These are phyloP conservation scores for Cyclotella baltica DNA, from an alignment of 108 stramenopile species.

Conservation along the genomic window DNA sequence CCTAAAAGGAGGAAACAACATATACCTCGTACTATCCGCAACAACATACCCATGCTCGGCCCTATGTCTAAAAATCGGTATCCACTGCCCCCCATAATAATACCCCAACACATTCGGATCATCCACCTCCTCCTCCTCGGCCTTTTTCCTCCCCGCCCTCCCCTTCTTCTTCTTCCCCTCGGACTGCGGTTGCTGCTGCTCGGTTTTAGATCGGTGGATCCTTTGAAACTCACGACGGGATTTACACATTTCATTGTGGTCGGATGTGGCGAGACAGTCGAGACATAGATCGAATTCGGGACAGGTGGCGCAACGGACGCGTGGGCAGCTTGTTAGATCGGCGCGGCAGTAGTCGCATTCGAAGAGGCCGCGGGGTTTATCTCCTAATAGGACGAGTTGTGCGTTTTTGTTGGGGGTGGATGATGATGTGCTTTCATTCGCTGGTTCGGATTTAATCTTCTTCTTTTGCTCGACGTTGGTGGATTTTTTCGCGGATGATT, in stretches of 20 bases:
- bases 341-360: slow-evolving; percentile 92
- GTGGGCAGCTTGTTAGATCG: slow-evolving; percentile 82
- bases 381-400: slow-evolving; percentile 70
- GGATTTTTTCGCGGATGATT: neutral
- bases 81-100: slow-evolving; percentile 42
- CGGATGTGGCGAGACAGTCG: slow-evolving; percentile 82
- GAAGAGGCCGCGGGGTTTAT: slow-evolving; percentile 78
- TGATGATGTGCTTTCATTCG: neutral
- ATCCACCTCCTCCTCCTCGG: slow-evolving; percentile 41
- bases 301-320: slow-evolving; percentile 86
- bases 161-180: slow-evolving; percentile 25
- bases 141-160: slow-evolving; percentile 8
- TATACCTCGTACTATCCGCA: slow-evolving; percentile 82
- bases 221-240: slow-evolving; percentile 40
- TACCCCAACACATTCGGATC: slow-evolving; percentile 45
- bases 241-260: slow-evolving; percentile 53
- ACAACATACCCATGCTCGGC: slow-evolving; percentile 81
- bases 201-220: slow-evolving; percentile 24
- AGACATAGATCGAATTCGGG: slow-evolving; percentile 89
- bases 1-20: slow-evolving; percentile 68
- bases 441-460: neutral
- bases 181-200: neutral
- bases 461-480: neutral
- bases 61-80: slow-evolving; percentile 62
- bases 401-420: neutral